phyloP scores from a whole-genome alignment of 2,329 filamentous ascomycete genomes.

The Allantophomopsis cytisporea region DNA sequence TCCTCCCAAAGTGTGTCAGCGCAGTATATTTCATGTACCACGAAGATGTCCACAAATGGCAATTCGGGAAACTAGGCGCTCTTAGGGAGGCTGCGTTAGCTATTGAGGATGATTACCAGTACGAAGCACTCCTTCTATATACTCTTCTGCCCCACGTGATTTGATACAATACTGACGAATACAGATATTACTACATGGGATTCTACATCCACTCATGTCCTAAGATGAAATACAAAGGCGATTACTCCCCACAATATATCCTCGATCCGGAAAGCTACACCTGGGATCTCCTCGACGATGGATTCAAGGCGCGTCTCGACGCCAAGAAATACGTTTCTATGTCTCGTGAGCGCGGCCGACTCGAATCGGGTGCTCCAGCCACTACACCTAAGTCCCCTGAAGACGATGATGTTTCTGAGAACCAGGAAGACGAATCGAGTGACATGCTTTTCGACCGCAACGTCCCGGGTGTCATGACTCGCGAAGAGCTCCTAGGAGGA shows the following conservation, averaged over 20 bases:
- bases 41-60: slow-evolving; percentile 54
- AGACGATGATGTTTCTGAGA: neutral
- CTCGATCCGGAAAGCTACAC: slow-evolving; percentile 52
- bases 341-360: slow-evolving; percentile 4
- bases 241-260: slow-evolving; percentile 62
- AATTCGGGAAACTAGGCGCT: slow-evolving; percentile 64
- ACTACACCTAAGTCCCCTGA: neutral
- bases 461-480: slow-evolving; percentile 53
- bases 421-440: slow-evolving; percentile 1
- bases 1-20: slow-evolving; percentile 65
- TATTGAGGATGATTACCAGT: slow-evolving; percentile 54
- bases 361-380: neutral
- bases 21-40: slow-evolving; percentile 78
- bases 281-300: slow-evolving; percentile 43
- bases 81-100: slow-evolving; percentile 61
- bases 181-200: slow-evolving; percentile 70
- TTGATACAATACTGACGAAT: slow-evolving; percentile 27
- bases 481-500: slow-evolving; percentile 30
- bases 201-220: slow-evolving; percentile 72
- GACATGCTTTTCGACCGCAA: slow-evolving; percentile 40
- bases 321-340: slow-evolving; percentile 13
- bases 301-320: slow-evolving; percentile 34
- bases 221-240: slow-evolving; percentile 79
- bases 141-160: too few species aligned
- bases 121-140: slow-evolving; percentile 19